These are phyloP conservation scores for Tuber brumale DNA, from an alignment of 495 filamentous ascomycete genomes.

Conservation along the genomic window DNA sequence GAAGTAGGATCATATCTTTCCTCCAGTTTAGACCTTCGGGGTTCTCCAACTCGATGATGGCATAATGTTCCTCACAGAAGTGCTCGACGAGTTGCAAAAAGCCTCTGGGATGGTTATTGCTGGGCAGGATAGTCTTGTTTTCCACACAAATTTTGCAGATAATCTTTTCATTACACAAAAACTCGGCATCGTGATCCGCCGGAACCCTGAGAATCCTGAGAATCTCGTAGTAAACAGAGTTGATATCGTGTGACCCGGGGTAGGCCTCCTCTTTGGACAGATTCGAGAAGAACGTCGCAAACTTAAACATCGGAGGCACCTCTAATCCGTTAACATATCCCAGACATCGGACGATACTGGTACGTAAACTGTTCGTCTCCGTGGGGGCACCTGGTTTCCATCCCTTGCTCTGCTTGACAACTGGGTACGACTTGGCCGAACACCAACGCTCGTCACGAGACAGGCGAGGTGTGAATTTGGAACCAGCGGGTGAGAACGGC, in stretches of 20 bases:
- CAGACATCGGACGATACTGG: neutral
- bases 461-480: slow-evolving; percentile 19
- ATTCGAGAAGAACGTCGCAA: neutral
- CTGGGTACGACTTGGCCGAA: neutral
- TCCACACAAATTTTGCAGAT: neutral
- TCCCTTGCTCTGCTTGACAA: neutral
- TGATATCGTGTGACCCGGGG: neutral
- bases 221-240: slow-evolving; percentile 5
- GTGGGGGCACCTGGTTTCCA: neutral
- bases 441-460: neutral
- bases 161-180: neutral
- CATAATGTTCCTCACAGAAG: slow-evolving; percentile 25
- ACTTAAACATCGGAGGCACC: neutral
- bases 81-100: slow-evolving; percentile 20
- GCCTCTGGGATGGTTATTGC: neutral
- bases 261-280: neutral
- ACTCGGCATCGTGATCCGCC: neutral
- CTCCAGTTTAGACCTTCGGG: slow-evolving; percentile 17
- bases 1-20: slow-evolving; percentile 36
- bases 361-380: neutral
- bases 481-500: slow-evolving; percentile 17
- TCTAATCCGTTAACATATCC: neutral
- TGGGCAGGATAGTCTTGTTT: neutral
- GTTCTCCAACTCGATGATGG: neutral
- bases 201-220: neutral